Conservation (phyloP, 129 eudicot species). For the Artemisia tridentata region DNA sequence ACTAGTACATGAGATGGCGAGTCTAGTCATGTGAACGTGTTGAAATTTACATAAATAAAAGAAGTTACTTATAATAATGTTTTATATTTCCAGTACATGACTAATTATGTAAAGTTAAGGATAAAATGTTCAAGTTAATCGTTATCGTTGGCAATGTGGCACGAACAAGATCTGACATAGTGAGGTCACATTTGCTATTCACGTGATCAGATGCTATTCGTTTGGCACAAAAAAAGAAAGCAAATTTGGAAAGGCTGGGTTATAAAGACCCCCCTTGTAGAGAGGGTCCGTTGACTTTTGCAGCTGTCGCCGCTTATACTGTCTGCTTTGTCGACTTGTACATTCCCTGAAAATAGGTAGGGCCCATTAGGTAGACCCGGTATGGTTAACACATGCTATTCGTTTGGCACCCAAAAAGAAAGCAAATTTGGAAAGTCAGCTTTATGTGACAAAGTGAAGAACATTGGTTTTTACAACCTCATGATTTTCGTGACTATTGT, state of each 20-base stretch:
- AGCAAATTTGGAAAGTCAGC: slow-evolving; percentile 18
- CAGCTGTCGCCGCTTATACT: no score
- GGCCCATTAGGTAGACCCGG: no score
- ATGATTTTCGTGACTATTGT: slow-evolving; percentile 8
- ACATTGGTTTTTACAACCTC: background rate
- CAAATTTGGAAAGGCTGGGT: slow-evolving; percentile 23
- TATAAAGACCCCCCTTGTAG: no score
- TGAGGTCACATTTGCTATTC: slow-evolving; percentile 40
- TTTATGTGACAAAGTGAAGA: slow-evolving; percentile 22
- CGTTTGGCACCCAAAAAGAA: slow-evolving; percentile 23
- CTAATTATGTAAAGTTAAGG: background rate
- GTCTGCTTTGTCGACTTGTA: no score
- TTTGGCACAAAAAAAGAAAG: slow-evolving; percentile 24
- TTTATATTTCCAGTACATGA: no score
- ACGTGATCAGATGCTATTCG: slow-evolving; percentile 62
- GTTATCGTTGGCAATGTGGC: slow-evolving; percentile 3
- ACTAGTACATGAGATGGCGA: slow-evolving; percentile 54
- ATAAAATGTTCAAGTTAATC: background rate
- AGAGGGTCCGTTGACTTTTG: no score
- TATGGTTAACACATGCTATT: slow-evolving; percentile 52
- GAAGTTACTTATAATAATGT: no score
- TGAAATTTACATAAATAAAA: no score
- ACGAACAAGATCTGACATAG: slow-evolving; percentile 29
- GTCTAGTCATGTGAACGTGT: no score
- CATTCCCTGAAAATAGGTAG: no score